Evolutionary conservation across 2,329 filamentous ascomycete species (phyloP), one percentile per base, ranked within the genome.

Genomic region (Cladosporium sp.): DNA sequence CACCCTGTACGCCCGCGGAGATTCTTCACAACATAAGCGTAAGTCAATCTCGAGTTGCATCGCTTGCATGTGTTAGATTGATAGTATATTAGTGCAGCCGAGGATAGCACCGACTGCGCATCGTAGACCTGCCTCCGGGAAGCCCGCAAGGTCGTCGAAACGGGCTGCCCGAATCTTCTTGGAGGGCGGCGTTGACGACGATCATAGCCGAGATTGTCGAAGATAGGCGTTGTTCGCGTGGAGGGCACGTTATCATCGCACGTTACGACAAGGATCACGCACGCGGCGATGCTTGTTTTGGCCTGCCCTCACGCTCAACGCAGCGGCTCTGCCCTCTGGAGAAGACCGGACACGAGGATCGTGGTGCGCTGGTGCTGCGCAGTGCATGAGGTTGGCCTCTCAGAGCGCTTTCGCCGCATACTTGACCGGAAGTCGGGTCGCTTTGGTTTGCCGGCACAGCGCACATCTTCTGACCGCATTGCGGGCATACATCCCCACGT

Each of bases 221-320:
- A 55, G 51, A 55, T 55, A 32, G 22, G 28, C 51, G 24, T 24
- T n/a, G n/a, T 20, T 52, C 51, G 51, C 51, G 51, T 55, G 51
- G 51, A 36, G 12, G 39, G 51, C 51, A 55, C 51, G 51, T 54
- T 55, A 35, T 28, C 15, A 44, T 28, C 20, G 39, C 51, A 55
- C 51, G 51, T 55, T 55, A 42, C 40, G 32, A 47, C 51, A 36
- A 45, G 51, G 37, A 42, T 55, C 22, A 28, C 32, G 51, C 51
- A 55, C 51, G 51, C 35, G 51, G 51, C 35, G 20, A 53, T 49
- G 51, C 40, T 45, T 55, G 51, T 49, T 24, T 28, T n/a, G 34
- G 32, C 25, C 24, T 28, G 7, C 22, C 25, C 25, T 34, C 25
- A 17, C 44, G 9, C 24, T 15, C 40, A 44, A 44, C 40, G 20